A percentile compares a stretch with the other conserved stretches of the same genome.
phyloP scores from a whole-genome alignment of 2,329 filamentous ascomycete species.

The Dactylellina haptotyla region DNA sequence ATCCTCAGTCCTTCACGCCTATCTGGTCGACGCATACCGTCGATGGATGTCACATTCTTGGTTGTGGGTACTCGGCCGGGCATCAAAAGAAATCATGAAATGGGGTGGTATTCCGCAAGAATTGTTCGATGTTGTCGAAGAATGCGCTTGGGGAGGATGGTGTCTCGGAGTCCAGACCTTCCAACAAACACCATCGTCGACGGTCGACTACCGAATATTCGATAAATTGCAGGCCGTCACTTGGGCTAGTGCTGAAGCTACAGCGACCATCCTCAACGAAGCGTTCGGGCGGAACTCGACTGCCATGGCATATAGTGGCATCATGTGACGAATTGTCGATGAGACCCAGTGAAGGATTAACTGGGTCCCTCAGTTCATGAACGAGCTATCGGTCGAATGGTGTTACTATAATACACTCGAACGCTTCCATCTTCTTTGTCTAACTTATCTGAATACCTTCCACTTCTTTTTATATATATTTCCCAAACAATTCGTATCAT shows the following conservation, averaged over 20 bases:
- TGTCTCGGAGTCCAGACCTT: constrained; percentile 48
- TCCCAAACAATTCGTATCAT: background rate
- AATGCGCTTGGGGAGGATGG: constrained; percentile 51
- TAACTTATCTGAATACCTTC: background rate
- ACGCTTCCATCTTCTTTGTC: background rate
- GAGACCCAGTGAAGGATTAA: constrained; percentile 48
- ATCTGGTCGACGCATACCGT: constrained; percentile 43
- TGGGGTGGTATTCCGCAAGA: constrained; percentile 51
- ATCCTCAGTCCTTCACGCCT: constrained; percentile 40
- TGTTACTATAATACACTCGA: background rate
- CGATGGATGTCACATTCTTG: constrained; percentile 52
- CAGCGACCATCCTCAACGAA: constrained; percentile 43
- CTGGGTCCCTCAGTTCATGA: too few species aligned
- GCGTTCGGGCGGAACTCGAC: constrained; percentile 48
- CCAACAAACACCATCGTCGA: constrained; percentile 24
- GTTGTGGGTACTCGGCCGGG: constrained; percentile 44
- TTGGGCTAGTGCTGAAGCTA: constrained; percentile 51
- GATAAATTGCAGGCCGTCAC: constrained; percentile 49
- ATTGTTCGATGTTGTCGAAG: constrained; percentile 44
- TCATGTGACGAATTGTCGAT: constrained; percentile 44
- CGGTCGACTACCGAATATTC: constrained; percentile 39
- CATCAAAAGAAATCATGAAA: constrained; percentile 42
- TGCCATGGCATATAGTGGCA: constrained; percentile 47
- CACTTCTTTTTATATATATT: constrained; percentile 7
- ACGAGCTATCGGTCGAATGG: too few species aligned